A percentile compares a stretch with the other conserved stretches of the same genome.
Conservation (phyloP, 768 basidiomycete genomes). For the Coprinopsis marcescibilis region DNA sequence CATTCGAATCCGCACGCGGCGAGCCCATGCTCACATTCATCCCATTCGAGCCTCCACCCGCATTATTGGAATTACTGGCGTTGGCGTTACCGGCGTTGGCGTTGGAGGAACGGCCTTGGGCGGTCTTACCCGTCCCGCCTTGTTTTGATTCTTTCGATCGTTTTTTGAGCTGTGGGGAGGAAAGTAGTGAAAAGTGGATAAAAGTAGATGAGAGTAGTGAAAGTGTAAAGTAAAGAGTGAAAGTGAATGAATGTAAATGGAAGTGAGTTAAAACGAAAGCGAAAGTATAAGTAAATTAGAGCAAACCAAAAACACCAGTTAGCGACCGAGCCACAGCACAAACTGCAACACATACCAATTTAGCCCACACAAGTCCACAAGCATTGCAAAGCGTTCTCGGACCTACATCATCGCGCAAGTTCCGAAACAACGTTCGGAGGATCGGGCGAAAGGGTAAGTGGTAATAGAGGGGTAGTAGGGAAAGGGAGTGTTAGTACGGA, state of each 20-base stretch:
- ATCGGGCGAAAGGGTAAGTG: no score
- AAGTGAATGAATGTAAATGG: no score
- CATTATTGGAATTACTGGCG: no score
- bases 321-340: neutral
- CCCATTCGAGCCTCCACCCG: no score
- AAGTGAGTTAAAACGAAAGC: no score
- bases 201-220: neutral
- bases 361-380: constrained; percentile 82
- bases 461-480: no score
- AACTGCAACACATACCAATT: constrained; percentile 50
- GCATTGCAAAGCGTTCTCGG: constrained; percentile 83
- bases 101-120: neutral
- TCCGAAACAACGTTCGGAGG: no score
- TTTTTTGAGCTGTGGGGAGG: constrained; percentile 17
- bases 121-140: neutral
- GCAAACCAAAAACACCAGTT: neutral
- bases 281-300: neutral
- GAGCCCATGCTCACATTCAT: neutral
- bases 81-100: no score
- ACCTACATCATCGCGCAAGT: no score
- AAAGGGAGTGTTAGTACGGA: neutral
- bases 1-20: constrained; percentile 2
- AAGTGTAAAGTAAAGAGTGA: no score
- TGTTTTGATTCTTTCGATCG: constrained; percentile 16
- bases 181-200: neutral